Conservation (phyloP, 495 filamentous ascomycete genomes). For the Ascodesmis nigricans region DNA sequence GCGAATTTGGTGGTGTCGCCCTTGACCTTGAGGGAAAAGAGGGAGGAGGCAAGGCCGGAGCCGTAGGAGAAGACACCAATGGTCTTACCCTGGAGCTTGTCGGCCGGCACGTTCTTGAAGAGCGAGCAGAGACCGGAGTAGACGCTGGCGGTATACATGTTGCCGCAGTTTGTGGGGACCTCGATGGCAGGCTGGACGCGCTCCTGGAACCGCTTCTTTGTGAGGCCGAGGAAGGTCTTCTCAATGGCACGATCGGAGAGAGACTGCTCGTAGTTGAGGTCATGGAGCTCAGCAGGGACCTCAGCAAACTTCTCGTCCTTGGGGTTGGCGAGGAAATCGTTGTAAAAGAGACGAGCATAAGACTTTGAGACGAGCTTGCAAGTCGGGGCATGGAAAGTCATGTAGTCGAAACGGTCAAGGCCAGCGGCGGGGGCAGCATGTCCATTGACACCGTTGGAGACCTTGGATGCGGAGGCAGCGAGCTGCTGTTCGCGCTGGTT, state of each 20-base stretch:
- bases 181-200: conserved; percentile 68
- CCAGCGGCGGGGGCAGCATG: conserved; percentile 37
- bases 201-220: conserved; percentile 87
- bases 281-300: conserved; percentile 64
- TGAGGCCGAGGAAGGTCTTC: conserved; percentile 86
- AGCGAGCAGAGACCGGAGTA: conserved; percentile 67
- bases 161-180: conserved; percentile 84
- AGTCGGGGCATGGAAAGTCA: conserved; percentile 87
- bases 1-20: conserved; percentile 55
- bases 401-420: conserved; percentile 85
- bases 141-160: conserved; percentile 97
- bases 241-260: conserved; percentile 82
- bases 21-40: conserved; percentile 70
- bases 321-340: conserved; percentile 73
- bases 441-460: conserved; percentile 27
- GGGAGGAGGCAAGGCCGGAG: conserved; percentile 66
- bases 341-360: conserved; percentile 86
- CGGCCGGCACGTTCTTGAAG: conserved; percentile 47
- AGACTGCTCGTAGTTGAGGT: conserved; percentile 66
- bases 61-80: conserved; percentile 90
- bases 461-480: conserved; percentile 31
- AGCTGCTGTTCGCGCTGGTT: conserved; percentile 56
- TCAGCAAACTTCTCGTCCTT: conserved; percentile 57
- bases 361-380: conserved; percentile 97
- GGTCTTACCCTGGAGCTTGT: conserved; percentile 57